Evolutionary conservation across 1,139 yeast species (phyloP).

Genomic region (Groenewaldozyma auringiensis): DNA sequence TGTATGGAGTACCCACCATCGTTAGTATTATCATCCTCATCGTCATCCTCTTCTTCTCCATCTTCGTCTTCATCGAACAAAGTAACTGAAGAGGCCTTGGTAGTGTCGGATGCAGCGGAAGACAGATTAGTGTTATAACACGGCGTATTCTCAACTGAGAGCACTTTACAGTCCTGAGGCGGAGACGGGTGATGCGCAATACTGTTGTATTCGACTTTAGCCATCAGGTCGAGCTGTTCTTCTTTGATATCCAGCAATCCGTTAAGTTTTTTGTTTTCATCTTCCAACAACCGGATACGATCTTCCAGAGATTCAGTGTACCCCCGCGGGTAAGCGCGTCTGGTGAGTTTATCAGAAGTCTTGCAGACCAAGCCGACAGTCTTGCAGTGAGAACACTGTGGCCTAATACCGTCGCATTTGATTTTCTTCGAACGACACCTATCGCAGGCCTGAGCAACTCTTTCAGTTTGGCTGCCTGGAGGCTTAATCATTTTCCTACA

Average conservation of each 20-base stretch:
- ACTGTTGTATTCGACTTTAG: slow-evolving; percentile 22
- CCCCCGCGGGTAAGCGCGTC: slow-evolving; percentile 68
- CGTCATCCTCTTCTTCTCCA: slow-evolving; percentile 11
- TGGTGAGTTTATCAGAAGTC: slow-evolving; percentile 60
- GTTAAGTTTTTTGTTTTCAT: slow-evolving; percentile 44
- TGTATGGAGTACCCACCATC: slow-evolving; percentile 25
- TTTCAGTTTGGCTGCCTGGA: slow-evolving; percentile 48
- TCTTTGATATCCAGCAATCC: slow-evolving; percentile 53
- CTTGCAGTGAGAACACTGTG: slow-evolving; percentile 56
- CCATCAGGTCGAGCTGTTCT: slow-evolving; percentile 44
- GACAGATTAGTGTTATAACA: neutral
- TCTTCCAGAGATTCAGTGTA: slow-evolving; percentile 67
- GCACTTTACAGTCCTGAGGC: neutral
- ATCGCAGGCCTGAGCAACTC: slow-evolving; percentile 83
- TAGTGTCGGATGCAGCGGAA: neutral
- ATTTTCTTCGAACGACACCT: slow-evolving; percentile 76
- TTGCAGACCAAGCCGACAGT: slow-evolving; percentile 66
- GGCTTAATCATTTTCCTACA: slow-evolving; percentile 50
- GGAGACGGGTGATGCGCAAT: neutral
- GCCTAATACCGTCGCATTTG: slow-evolving; percentile 60
- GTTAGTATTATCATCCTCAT: slow-evolving; percentile 20
- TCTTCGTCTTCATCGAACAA: neutral
- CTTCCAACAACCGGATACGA: slow-evolving; percentile 53
- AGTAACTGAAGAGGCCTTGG: neutral
- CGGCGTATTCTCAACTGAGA: neutral